Base-by-base conservation (phyloP, 2,329 filamentous ascomycete species). In the Claviceps pazoutovae region DNA sequence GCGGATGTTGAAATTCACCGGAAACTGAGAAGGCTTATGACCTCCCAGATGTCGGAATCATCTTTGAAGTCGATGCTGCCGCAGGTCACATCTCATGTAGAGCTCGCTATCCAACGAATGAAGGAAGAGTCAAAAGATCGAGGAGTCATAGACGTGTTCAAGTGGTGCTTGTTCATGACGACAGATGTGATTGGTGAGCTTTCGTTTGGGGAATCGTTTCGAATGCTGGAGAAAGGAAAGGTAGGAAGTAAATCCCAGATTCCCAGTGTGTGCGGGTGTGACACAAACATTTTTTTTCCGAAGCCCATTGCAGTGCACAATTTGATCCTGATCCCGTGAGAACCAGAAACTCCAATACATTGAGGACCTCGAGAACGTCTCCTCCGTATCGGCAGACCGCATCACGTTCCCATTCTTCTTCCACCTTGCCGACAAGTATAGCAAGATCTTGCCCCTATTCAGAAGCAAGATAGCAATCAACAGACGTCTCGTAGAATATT, bases 171-270 rank as follows among this genome's bases (percentile, higher is more conserved):
- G 6, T 77, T 76, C 50, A 71, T 78, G 67, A 62, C 75, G 0
- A 76, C 75, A 0, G 78, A 81, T 56, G 62, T 77, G 1, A 75
- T 79, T 49, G 74, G 70, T 0, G 68, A 78, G 49, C 60, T 81
- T 5, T 71, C 65, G 1, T 80, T 81, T 59, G 76, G 77, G 0
- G 69, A 78, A 17, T 74, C 74, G 0, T 79, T 80, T 52, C 61
- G 63, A 0, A 73, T 74, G 64, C 59, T 82, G 4, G 74, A 80
- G 51, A 59, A 60, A 3, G 74, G 74, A 16, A 60, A 73, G 62
- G 74, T 76, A 57, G 54, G 62, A 26, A 17, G 14, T 9, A 3
- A 30, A 30, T 30, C 8, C 26, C 8, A 9, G 26, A 30, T 9
- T 30, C 8, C 26, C 8, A 9, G 26, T 9, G 26, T 9, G 9